Evolutionary conservation across 2,329 filamentous ascomycete species (phyloP).

Genomic region (Apiospora malaysiana): DNA sequence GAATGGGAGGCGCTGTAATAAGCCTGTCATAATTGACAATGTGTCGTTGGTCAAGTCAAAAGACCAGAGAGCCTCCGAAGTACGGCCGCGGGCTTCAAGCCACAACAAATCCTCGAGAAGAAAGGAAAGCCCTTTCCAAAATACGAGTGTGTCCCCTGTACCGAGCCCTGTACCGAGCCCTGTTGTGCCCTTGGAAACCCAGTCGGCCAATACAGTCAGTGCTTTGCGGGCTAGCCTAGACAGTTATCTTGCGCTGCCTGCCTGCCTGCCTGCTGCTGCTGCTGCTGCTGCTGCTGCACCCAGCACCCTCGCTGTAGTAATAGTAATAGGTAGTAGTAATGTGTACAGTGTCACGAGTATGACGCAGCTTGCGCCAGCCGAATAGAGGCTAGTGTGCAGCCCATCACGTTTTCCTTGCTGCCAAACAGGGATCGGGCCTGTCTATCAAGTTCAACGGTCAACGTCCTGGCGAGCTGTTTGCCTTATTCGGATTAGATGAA

Average conservation of each 20-base stretch:
- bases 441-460: conserved; percentile 15
- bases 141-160: neutral
- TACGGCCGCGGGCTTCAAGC: conserved; percentile 11
- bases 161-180: neutral
- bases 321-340: too few species aligned
- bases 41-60: neutral
- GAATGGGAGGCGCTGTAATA: neutral
- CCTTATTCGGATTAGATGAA: conserved; percentile 19
- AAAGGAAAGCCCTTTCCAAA: neutral
- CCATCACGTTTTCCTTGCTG: conserved; percentile 18
- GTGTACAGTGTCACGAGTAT: too few species aligned
- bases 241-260: too few species aligned
- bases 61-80: neutral
- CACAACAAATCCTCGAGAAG: conserved; percentile 6
- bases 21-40: conserved; percentile 6
- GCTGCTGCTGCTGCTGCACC: too few species aligned
- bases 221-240: neutral
- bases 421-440: conserved; percentile 16
- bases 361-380: conserved; percentile 8
- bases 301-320: neutral
- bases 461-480: conserved; percentile 13
- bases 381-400: neutral
- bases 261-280: conserved; percentile 14
- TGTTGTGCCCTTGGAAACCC: neutral
- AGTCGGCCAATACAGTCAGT: conserved; percentile 4